These are phyloP conservation scores for Aspergillus floridensis DNA, from an alignment of 2,329 filamentous ascomycete species.

Conservation along the genomic window DNA sequence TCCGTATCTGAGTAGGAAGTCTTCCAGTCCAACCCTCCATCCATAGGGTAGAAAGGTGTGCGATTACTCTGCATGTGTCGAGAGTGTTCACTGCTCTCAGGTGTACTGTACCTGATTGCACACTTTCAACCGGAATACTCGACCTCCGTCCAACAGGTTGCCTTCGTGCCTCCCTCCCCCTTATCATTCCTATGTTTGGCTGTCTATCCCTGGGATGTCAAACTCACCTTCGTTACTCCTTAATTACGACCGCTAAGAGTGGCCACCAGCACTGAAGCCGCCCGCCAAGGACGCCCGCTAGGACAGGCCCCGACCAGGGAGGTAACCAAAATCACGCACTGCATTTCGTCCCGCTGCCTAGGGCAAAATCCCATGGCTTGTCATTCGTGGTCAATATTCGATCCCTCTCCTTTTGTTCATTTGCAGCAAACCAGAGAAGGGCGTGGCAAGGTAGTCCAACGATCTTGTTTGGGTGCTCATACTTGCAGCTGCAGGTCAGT, in stretches of 20 bases:
- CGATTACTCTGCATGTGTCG: no score
- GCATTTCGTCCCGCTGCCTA: slow-evolving; percentile 1
- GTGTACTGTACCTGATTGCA: no score
- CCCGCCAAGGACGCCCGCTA: slow-evolving; percentile 13
- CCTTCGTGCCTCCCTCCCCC: not conserved
- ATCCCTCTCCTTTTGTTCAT: not conserved
- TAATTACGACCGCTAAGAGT: not conserved
- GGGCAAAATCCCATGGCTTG: not conserved
- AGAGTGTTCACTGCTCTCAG: no score
- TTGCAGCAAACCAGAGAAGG: not conserved
- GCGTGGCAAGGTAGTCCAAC: not conserved
- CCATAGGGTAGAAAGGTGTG: no score
- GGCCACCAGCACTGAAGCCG: slow-evolving; percentile 9
- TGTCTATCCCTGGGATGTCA: not conserved
- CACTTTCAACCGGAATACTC: not conserved
- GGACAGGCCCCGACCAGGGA: slow-evolving; percentile 4
- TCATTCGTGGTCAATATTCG: not conserved
- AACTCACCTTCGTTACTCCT: not conserved
- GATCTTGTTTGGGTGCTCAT: slow-evolving; percentile 4
- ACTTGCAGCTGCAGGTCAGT: slow-evolving; percentile 3
- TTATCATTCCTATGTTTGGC: not conserved
- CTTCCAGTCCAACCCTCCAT: no score
- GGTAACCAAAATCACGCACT: slow-evolving; percentile 14
- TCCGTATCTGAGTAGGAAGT: no score
- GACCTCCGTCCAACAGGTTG: not conserved